Conservation (phyloP, 1,139 yeast genomes). For the Scheffersomyces lignicola region DNA sequence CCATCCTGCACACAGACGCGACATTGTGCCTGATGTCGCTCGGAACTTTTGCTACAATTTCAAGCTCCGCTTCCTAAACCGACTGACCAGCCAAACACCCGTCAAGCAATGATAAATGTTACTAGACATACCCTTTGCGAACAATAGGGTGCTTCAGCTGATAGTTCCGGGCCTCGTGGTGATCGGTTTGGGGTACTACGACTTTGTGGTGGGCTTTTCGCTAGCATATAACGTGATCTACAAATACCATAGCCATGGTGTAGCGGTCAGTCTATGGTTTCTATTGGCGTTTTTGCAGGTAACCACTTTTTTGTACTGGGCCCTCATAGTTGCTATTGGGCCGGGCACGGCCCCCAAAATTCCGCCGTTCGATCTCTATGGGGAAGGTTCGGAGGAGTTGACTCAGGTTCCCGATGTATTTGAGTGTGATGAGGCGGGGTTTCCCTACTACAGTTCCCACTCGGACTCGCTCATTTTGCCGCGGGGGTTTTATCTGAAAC, state of each 20-base stretch:
- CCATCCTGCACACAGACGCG: too few relatives aligned
- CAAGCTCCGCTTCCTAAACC: too few relatives aligned
- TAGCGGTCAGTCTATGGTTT: constrained; percentile 39
- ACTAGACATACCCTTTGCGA: background rate
- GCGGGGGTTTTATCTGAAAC: constrained; percentile 57
- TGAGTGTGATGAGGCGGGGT: constrained; percentile 58
- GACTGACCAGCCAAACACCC: too few relatives aligned
- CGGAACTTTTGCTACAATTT: too few relatives aligned
- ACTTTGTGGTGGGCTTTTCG: constrained; percentile 34
- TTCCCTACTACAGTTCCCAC: constrained; percentile 58
- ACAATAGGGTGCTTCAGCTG: constrained; percentile 1
- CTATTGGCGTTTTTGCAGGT: constrained; percentile 27
- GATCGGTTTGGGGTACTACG: constrained; percentile 28
- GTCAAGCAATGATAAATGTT: constrained; percentile 2
- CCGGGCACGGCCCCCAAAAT: constrained; percentile 34
- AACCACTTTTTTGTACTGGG: constrained; percentile 33
- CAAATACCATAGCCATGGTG: constrained; percentile 27
- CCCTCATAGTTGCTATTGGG: constrained; percentile 24
- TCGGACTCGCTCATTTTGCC: constrained; percentile 55
- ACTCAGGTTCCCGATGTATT: constrained; percentile 48
- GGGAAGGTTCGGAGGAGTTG: constrained; percentile 13
- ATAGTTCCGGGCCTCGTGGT: constrained; percentile 25
- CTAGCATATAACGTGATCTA: constrained; percentile 40
- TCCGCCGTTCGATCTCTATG: constrained; percentile 28
- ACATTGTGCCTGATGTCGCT: too few relatives aligned